A percentile compares a stretch with the other conserved stretches of the same genome.
Evolutionary conservation across 139 green algal species (phyloP).

Genomic region (Chlorella sp.): DNA sequence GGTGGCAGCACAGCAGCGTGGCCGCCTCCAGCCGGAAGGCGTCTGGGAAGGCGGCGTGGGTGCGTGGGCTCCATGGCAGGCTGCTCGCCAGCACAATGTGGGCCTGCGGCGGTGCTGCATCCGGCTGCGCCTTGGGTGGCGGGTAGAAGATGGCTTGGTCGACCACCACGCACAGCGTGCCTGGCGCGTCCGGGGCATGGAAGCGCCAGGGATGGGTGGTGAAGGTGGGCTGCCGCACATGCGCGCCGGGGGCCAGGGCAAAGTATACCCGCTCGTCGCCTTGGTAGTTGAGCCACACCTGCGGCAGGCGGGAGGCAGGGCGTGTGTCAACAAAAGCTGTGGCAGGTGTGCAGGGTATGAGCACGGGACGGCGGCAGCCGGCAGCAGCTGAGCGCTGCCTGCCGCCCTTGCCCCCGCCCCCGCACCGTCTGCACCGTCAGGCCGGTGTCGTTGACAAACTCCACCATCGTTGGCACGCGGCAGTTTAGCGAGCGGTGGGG

Average conservation of each 20-base stretch:
- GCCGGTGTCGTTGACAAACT: conserved; percentile 29
- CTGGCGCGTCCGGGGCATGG: background rate
- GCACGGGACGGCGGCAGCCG: too few species aligned
- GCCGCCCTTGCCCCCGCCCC: too few species aligned
- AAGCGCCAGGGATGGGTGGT: conserved; percentile 1
- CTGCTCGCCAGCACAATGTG: background rate
- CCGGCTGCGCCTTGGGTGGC: background rate
- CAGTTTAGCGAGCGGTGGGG: conserved; percentile 29
- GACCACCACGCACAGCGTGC: conserved; percentile 3
- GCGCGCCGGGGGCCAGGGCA: background rate
- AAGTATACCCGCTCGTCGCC: background rate
- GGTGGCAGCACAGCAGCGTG: conserved; percentile 25
- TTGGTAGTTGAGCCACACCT: conserved; percentile 7
- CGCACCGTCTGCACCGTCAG: background rate
- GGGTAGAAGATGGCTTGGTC: conserved; percentile 15
- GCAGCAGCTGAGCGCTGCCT: too few species aligned
- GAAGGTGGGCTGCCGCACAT: conserved; percentile 24
- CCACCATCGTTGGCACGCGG: background rate
- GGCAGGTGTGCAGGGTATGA: background rate
- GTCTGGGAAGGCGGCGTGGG: conserved; percentile 1
- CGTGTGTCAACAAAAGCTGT: background rate
- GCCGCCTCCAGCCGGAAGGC: background rate
- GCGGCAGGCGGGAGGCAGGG: background rate
- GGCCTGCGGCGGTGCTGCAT: background rate
- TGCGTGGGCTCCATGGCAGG: background rate